phyloP scores from a whole-genome alignment of 345 rosid genomes.

The Firmiana major region DNA sequence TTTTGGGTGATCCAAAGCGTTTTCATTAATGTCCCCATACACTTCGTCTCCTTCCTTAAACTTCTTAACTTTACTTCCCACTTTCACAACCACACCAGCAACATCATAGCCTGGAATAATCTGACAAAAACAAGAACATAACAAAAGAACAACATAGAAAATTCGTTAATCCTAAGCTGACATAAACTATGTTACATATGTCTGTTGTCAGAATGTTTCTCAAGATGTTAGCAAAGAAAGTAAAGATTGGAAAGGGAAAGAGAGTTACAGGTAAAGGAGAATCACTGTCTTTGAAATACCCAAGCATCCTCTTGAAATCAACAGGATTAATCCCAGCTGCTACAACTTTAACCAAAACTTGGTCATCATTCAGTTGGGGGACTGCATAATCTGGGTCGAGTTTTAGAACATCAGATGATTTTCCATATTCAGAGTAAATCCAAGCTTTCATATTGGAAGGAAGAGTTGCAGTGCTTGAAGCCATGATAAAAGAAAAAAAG shows the following conservation, averaged over 20 bases:
- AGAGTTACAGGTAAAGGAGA: slow-evolving; percentile 72
- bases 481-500: not conserved
- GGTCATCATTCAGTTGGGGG: slow-evolving; percentile 74
- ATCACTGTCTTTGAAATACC: slow-evolving; percentile 73
- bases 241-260: not conserved
- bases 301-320: slow-evolving; percentile 77
- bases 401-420: slow-evolving; percentile 65
- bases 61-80: slow-evolving; percentile 62
- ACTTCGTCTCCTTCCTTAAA: slow-evolving; percentile 83
- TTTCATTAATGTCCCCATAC: slow-evolving; percentile 73
- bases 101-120: slow-evolving; percentile 92
- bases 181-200: no score
- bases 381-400: slow-evolving; percentile 53
- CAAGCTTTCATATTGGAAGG: slow-evolving; percentile 68
- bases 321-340: slow-evolving; percentile 94
- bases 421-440: slow-evolving; percentile 70
- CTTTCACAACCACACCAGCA: slow-evolving; percentile 80
- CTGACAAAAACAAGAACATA: slow-evolving; percentile 26
- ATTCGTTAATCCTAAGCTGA: not conserved
- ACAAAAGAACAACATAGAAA: not conserved
- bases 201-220: no score
- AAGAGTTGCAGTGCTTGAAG: slow-evolving; percentile 1
- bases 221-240: no score
- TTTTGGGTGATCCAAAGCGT: slow-evolving; percentile 74
- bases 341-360: slow-evolving; percentile 73